Evolutionary conservation across 441 rosid species (phyloP).

Genomic region (Capsella rubella): DNA sequence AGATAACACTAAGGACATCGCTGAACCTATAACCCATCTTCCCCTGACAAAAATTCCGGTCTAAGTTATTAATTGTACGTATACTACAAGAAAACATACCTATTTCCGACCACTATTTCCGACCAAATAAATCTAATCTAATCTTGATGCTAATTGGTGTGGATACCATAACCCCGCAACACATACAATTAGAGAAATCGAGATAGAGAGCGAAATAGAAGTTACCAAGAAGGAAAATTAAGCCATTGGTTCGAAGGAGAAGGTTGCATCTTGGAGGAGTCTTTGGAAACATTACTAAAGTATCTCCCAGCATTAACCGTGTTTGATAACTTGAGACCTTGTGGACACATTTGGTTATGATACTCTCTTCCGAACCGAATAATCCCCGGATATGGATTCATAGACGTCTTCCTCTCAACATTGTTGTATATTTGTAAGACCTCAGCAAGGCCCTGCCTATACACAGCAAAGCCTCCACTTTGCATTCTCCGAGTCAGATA

Average conservation of each 20-base stretch:
- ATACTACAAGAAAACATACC: too few relatives aligned
- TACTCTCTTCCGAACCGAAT: constrained; percentile 30
- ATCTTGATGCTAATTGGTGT: too few relatives aligned
- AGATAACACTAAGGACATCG: constrained; percentile 55
- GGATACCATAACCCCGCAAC: too few relatives aligned
- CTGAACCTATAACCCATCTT: constrained; percentile 64
- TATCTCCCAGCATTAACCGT: constrained; percentile 28
- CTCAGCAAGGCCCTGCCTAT: constrained; percentile 32
- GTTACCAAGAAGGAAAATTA: constrained; percentile 52
- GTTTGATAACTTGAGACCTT: constrained; percentile 30
- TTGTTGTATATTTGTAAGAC: constrained; percentile 38
- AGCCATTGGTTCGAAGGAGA: constrained; percentile 41
- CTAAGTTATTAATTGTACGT: too few relatives aligned
- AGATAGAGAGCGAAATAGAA: not conserved
- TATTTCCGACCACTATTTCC: too few relatives aligned
- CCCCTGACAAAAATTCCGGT: constrained; percentile 50
- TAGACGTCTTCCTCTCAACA: constrained; percentile 25
- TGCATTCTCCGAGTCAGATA: constrained; percentile 37
- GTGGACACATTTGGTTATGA: constrained; percentile 19
- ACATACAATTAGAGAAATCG: not conserved
- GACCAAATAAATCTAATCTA: too few relatives aligned
- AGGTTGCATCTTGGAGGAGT: constrained; percentile 31
- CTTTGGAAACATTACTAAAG: constrained; percentile 19
- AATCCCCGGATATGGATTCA: constrained; percentile 28
- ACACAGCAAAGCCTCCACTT: constrained; percentile 29